Percentiles rank a stretch among this genome's conserved stretches.
Conservation (phyloP, 2,329 filamentous ascomycete species). For the Byssochlamys sp. region DNA sequence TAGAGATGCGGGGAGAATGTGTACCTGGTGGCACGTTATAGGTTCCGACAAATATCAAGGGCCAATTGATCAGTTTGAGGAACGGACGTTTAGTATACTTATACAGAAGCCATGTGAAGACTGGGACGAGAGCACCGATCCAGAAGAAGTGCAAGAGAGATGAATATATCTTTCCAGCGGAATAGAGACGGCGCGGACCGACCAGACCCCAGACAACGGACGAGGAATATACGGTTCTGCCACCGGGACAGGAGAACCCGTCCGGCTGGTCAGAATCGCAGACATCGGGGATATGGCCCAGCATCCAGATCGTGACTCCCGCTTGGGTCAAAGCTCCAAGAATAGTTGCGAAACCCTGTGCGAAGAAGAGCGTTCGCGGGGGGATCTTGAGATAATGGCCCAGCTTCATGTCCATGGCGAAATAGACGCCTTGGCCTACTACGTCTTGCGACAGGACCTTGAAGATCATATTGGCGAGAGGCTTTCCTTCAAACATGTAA, state of each 20-base stretch:
- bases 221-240: conserved; percentile 41
- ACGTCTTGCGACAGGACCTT: conserved; percentile 36
- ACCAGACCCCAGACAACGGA: conserved; percentile 46
- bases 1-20: not conserved
- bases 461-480: conserved; percentile 39
- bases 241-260: conserved; percentile 42
- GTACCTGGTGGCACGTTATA: conserved; percentile 18
- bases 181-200: conserved; percentile 42
- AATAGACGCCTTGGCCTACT: conserved; percentile 38
- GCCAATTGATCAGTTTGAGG: conserved; percentile 28
- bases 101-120: conserved; percentile 25
- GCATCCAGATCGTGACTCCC: conserved; percentile 29
- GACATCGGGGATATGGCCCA: conserved; percentile 33
- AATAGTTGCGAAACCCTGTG: conserved; percentile 41
- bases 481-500: conserved; percentile 36
- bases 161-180: conserved; percentile 39
- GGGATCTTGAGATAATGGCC: conserved; percentile 45
- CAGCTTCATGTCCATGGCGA: conserved; percentile 43
- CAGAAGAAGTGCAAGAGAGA: conserved; percentile 44
- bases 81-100: conserved; percentile 20
- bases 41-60: conserved; percentile 22
- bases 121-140: conserved; percentile 38
- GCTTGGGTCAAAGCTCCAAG: conserved; percentile 38
- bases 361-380: conserved; percentile 39
- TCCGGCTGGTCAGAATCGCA: conserved; percentile 34